A percentile compares a stretch with the other conserved stretches of the same genome.
Conservation (phyloP, 129 eudicot species). For the Gnaphalium uliginosum region DNA sequence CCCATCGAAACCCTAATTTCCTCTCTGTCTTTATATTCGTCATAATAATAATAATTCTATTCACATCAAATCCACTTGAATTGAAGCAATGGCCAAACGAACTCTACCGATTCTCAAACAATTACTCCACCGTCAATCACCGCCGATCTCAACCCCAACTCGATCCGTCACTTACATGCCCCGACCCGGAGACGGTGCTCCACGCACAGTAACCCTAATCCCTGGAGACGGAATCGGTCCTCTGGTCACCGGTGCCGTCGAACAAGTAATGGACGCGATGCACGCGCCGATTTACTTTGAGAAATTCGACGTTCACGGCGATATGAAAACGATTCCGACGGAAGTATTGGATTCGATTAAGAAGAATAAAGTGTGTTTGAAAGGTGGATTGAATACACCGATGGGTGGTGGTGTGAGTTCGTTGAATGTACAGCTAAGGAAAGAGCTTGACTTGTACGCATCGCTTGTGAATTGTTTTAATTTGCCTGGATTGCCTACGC, state of each 20-base stretch:
- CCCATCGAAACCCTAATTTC: constrained; percentile 32
- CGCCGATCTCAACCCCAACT: constrained; percentile 23
- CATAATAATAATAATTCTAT: not conserved
- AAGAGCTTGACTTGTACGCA: constrained; percentile 87
- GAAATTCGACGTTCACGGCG: constrained; percentile 73
- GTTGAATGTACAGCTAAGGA: constrained; percentile 69
- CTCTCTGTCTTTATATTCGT: not conserved
- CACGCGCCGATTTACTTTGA: constrained; percentile 96
- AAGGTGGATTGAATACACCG: constrained; percentile 85
- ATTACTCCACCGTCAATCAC: constrained; percentile 20
- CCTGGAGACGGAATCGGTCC: constrained; percentile 97
- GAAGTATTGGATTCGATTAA: constrained; percentile 68
- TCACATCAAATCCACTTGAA: constrained; percentile 2
- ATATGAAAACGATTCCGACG: constrained; percentile 65
- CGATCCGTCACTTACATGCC: constrained; percentile 99
- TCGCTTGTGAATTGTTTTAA: constrained; percentile 83
- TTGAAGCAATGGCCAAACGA: constrained; percentile 30
- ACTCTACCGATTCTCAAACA: constrained; percentile 50
- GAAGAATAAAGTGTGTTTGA: constrained; percentile 83
- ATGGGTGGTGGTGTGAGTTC: constrained; percentile 97
- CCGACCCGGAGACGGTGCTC: constrained; percentile 93
- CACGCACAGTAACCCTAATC: constrained; percentile 77
- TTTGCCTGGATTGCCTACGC: constrained; percentile 68
- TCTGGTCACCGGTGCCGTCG: constrained; percentile 83
- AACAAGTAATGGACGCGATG: constrained; percentile 92